Evolutionary conservation across 108 stramenopile genomes (phyloP), one percentile per base, ranked within the genome.

Genomic region (Skeletonema marinoi): DNA sequence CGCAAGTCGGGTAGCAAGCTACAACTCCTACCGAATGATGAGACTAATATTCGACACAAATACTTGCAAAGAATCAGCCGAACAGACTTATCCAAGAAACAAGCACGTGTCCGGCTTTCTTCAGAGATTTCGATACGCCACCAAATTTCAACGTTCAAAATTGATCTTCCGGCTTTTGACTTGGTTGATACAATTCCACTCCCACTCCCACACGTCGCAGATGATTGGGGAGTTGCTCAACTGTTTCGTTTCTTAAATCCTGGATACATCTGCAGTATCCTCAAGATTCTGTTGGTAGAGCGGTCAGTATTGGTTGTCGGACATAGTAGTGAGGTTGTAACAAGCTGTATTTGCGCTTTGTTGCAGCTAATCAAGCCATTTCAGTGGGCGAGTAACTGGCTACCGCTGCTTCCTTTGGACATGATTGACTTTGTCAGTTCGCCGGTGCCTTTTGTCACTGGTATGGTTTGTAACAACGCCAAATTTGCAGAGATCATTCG

Each of bases 401-500:
- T 73, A 32, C 72, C 72, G 14, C 11, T 73, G 14, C 63, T 73
- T 29, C 72, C 72, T 25, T 2, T n/a, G 14, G 62, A 39, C 6
- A 73, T 73, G 72, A 14, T 73, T 19, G 72, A 73, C 16, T 73
- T 73, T 41, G 72, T 73, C 16, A 64, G 48, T n/a, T 73, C 72
- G 7, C 72, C 72, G 3, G 72, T 70, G 17, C 77, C 77, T n/a
- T 78, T 78, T 46, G 48, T 78, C 31, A 39, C 61, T 8, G 77
- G 77, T 32, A n/a, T 78, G n/a, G 42, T 71, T 17, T 62, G 35
- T 4, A 65, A 64, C 12, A 31, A 32, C 36, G 3, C 17, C 19
- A 29, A 30, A 9, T 13, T 39, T 19, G 3, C 17, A 6, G 8
- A 13, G 8, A 60, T 13, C 21, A 38, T 78, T 44, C 58, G 64